Evolutionary conservation across 768 basidiomycete species (phyloP).

Genomic region (Piloderma croceum): DNA sequence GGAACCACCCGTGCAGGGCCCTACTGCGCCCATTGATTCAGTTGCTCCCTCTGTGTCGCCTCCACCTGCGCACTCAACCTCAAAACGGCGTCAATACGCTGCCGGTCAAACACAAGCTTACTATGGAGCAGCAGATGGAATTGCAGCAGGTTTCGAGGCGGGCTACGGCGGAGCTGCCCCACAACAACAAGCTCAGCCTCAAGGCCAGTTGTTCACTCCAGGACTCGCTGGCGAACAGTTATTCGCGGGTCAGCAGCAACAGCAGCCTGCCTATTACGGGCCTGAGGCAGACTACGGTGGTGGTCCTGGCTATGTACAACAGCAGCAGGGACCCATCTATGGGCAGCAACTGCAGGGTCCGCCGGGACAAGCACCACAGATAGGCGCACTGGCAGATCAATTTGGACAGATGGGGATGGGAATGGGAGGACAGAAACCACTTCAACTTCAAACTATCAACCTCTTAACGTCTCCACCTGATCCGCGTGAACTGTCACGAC

Average conservation of each 20-base stretch:
- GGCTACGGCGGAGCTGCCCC: conserved; percentile 35
- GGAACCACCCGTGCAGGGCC: conserved; percentile 61
- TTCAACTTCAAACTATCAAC: conserved; percentile 82
- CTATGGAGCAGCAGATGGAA: conserved; percentile 51
- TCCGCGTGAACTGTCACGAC: conserved; percentile 71
- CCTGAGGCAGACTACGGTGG: background rate
- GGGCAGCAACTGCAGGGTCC: conserved; percentile 45
- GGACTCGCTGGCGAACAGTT: conserved; percentile 68
- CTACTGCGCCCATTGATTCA: conserved; percentile 34
- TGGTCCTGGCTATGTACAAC: conserved; percentile 8
- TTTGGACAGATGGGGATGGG: conserved; percentile 88
- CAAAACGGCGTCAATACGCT: conserved; percentile 88
- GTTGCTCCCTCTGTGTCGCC: conserved; percentile 42
- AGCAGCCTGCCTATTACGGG: conserved; percentile 19
- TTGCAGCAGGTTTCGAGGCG: conserved; percentile 40
- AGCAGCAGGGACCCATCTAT: conserved; percentile 26
- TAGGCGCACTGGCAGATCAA: conserved; percentile 72
- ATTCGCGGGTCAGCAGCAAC: conserved; percentile 49
- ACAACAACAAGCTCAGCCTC: conserved; percentile 30
- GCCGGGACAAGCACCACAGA: conserved; percentile 28
- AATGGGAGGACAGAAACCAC: conserved; percentile 68
- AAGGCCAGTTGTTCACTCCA: conserved; percentile 77
- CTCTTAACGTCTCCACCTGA: conserved; percentile 90
- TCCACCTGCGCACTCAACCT: conserved; percentile 34
- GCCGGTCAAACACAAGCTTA: conserved; percentile 90